These are phyloP conservation scores for Paradendryphiella salina DNA, from an alignment of 2,329 filamentous ascomycete genomes.

Conservation along the genomic window DNA sequence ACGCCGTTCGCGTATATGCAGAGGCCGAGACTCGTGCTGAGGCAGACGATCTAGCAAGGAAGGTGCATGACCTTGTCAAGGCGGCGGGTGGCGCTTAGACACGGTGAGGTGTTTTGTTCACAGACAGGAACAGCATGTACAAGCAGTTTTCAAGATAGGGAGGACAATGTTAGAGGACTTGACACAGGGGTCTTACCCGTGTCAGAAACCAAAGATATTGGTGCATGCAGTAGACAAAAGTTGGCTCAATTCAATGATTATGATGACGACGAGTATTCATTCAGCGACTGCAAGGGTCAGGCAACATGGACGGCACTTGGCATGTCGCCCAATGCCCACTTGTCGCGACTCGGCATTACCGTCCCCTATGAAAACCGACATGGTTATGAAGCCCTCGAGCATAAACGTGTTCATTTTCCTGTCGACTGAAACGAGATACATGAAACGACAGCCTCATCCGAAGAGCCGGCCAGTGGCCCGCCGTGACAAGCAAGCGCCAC, in stretches of 20 bases:
- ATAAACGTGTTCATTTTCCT: conserved; percentile 9
- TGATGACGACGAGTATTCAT: background rate
- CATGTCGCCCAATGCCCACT: background rate
- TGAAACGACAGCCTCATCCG: conserved; percentile 9
- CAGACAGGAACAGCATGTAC: too few relatives aligned
- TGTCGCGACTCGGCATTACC: conserved; percentile 1
- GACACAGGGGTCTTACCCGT: too few relatives aligned
- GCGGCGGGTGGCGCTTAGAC: conserved; percentile 32
- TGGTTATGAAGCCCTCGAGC: background rate
- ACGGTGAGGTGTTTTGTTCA: background rate
- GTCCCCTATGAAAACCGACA: background rate
- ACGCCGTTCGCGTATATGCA: conserved; percentile 93
- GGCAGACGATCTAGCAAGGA: conserved; percentile 85
- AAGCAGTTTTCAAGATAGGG: background rate
- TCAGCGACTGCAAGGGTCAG: background rate
- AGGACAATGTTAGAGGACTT: background rate
- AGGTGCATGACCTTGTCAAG: conserved; percentile 76
- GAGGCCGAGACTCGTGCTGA: conserved; percentile 88
- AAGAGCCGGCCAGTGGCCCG: background rate
- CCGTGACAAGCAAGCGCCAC: background rate
- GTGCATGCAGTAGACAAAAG: too few relatives aligned
- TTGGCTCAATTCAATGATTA: background rate
- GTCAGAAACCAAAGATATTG: too few relatives aligned
- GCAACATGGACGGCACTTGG: background rate
- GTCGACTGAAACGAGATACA: conserved; percentile 7